These are phyloP conservation scores for Singerocomus rubriflavus DNA, from an alignment of 1,284 basidiomycete genomes.

Conservation along the genomic window DNA sequence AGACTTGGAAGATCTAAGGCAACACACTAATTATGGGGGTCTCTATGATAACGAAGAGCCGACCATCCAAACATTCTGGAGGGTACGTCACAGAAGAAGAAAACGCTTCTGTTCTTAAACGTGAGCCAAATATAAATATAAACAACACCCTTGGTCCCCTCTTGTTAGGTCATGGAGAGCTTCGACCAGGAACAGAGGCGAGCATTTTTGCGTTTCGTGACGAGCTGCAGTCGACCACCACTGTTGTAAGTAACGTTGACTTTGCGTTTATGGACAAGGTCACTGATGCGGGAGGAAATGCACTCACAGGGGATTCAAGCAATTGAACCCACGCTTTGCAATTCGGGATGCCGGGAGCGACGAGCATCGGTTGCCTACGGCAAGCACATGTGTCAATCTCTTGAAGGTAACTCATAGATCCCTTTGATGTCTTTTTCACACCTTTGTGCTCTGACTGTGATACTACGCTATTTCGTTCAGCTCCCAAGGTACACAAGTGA, in stretches of 20 bases:
- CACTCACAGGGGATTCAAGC: conserved; percentile 72
- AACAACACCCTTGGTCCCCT: conserved; percentile 5
- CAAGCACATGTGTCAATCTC: conserved; percentile 85
- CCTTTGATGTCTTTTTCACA: too few relatives aligned
- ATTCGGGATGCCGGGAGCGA: conserved; percentile 79
- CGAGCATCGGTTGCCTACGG: conserved; percentile 72
- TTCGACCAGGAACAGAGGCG: conserved; percentile 73
- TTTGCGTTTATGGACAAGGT: neutral
- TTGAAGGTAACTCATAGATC: conserved; percentile 55
- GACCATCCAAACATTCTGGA: conserved; percentile 79
- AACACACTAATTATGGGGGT: conserved; percentile 77
- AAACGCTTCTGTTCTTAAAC: neutral
- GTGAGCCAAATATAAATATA: neutral
- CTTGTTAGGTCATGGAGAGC: conserved; percentile 60
- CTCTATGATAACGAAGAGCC: conserved; percentile 65
- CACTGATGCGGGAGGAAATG: neutral
- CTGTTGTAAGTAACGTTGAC: conserved; percentile 53
- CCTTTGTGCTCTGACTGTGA: neutral
- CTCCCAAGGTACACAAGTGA: conserved; percentile 69
- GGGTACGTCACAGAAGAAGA: conserved; percentile 36
- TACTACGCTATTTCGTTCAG: conserved; percentile 34
- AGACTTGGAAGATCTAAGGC: conserved; percentile 76
- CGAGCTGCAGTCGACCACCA: conserved; percentile 87
- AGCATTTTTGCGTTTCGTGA: conserved; percentile 82
- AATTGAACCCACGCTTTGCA: conserved; percentile 81